phyloP scores from a whole-genome alignment of 1,139 yeast species.

The Yamadazyma aaseri region DNA sequence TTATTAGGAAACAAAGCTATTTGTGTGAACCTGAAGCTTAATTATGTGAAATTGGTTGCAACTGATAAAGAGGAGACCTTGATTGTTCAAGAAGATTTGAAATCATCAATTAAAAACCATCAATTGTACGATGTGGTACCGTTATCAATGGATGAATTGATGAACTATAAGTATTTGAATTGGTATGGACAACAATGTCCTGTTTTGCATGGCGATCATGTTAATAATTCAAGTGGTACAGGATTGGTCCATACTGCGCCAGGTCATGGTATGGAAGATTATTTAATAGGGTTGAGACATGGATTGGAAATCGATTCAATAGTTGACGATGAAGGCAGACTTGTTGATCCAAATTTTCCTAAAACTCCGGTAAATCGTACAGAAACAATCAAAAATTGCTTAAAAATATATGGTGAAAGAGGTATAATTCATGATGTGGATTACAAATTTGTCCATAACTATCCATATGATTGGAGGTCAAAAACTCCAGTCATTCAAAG shows the following conservation, averaged over 20 bases:
- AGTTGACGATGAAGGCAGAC: constrained; percentile 74
- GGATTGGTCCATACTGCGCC: constrained; percentile 98
- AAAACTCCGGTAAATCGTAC: constrained; percentile 54
- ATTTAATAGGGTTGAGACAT: constrained; percentile 61
- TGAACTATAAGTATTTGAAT: constrained; percentile 49
- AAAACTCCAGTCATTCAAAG: constrained; percentile 93
- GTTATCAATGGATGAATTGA: constrained; percentile 46
- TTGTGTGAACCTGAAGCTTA: constrained; percentile 59
- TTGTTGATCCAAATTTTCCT: constrained; percentile 43
- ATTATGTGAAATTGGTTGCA: constrained; percentile 53
- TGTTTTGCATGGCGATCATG: constrained; percentile 77
- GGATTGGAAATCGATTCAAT: constrained; percentile 67
- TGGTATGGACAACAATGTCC: constrained; percentile 52
- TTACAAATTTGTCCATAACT: constrained; percentile 67
- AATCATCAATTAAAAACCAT: constrained; percentile 33
- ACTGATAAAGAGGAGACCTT: constrained; percentile 32
- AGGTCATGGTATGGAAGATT: constrained; percentile 96
- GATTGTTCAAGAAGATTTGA: constrained; percentile 51
- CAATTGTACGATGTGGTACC: constrained; percentile 25
- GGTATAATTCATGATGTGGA: constrained; percentile 51
- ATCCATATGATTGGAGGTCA: constrained; percentile 97
- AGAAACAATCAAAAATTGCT: constrained; percentile 47
- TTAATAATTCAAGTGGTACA: constrained; percentile 80
- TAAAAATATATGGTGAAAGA: constrained; percentile 38
- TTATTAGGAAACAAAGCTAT: constrained; percentile 84